phyloP scores from a whole-genome alignment of 176 grass and related monocot genomes.

The Oryza australiensis region DNA sequence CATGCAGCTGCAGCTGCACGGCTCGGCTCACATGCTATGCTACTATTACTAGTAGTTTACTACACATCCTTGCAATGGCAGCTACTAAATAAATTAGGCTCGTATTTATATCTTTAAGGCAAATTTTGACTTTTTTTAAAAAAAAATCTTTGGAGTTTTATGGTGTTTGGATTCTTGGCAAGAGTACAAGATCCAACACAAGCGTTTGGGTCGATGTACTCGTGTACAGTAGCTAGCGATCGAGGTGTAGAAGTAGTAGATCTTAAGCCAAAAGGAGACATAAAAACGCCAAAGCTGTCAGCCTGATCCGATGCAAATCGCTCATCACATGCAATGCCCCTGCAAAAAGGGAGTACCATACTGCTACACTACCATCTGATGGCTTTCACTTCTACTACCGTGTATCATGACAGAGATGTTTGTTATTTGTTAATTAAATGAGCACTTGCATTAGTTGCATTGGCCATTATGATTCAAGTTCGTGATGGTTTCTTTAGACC shows the following conservation, averaged over 20 bases:
- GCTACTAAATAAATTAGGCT: background rate
- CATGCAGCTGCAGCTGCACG: constrained; percentile 10
- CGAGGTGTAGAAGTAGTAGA: background rate
- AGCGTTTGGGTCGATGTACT: background rate
- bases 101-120: background rate
- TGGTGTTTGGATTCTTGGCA: background rate
- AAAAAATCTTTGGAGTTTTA: background rate
- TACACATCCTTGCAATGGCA: background rate
- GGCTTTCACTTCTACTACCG: background rate
- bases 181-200: constrained; percentile 28
- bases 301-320: constrained; percentile 26
- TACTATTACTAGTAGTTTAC: background rate
- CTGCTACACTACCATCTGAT: no score
- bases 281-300: background rate
- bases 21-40: constrained; percentile 22
- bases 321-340: constrained; percentile 29
- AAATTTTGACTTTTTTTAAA: background rate
- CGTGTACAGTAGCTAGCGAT: background rate
- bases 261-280: background rate
- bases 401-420: background rate
- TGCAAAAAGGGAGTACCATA: background rate
- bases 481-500: background rate
- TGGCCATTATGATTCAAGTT: background rate
- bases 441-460: background rate
- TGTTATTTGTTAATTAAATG: background rate